Percentiles rank a stretch among this genome's conserved stretches.
phyloP scores from a whole-genome alignment of 2,329 filamentous ascomycete genomes.

The Didymellaceae sp. region DNA sequence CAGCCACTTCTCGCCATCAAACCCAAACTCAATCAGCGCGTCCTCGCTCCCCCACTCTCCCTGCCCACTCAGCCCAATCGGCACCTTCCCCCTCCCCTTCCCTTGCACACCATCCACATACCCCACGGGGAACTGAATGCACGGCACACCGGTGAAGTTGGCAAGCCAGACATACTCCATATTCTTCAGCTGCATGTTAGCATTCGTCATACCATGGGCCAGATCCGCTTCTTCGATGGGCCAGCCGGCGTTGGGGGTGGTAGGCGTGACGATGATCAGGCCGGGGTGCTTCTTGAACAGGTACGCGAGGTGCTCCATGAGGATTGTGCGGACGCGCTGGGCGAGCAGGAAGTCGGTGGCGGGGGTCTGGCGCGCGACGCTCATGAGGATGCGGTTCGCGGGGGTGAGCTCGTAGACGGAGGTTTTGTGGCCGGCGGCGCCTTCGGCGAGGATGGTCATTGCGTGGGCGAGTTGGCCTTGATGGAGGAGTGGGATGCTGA shows the following conservation, averaged over 20 bases:
- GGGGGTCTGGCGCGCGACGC: conserved; percentile 68
- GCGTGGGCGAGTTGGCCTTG: conserved; percentile 80
- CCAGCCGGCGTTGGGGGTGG: conserved; percentile 78
- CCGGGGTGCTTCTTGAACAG: conserved; percentile 75
- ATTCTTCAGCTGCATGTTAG: conserved; percentile 72
- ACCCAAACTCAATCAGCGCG: conserved; percentile 59
- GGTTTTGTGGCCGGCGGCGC: conserved; percentile 58
- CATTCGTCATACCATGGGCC: conserved; percentile 71
- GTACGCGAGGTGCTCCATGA: conserved; percentile 79
- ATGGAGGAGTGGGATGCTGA: conserved; percentile 69
- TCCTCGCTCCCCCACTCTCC: conserved; percentile 63
- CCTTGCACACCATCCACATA: conserved; percentile 67
- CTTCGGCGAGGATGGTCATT: conserved; percentile 77
- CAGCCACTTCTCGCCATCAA: conserved; percentile 59
- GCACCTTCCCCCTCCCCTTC: conserved; percentile 58
- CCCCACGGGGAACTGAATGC: conserved; percentile 76
- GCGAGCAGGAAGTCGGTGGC: conserved; percentile 74
- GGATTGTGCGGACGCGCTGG: conserved; percentile 73
- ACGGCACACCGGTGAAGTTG: conserved; percentile 80
- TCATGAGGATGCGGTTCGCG: conserved; percentile 73
- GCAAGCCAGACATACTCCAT: conserved; percentile 89
- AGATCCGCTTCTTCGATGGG: conserved; percentile 70
- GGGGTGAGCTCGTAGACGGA: conserved; percentile 65
- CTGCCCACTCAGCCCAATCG: conserved; percentile 62
- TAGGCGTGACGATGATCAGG: conserved; percentile 79